Evolutionary conservation across 768 basidiomycete genomes (phyloP).

Genomic region (Trametes cingulata): DNA sequence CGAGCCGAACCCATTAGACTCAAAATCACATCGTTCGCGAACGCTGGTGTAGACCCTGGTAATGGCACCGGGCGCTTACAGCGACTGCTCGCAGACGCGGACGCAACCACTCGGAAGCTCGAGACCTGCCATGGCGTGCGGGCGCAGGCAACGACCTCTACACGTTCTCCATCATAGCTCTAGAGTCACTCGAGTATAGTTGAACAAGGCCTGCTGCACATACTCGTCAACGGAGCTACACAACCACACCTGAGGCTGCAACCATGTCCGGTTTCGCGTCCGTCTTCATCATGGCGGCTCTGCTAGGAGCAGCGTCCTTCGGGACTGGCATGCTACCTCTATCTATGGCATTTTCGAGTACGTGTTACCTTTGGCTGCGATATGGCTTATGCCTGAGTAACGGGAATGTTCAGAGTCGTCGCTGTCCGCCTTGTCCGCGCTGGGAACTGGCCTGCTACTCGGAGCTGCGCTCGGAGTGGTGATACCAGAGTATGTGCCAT

Average conservation of each 20-base stretch:
- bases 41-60: too few relatives aligned
- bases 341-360: constrained; percentile 70
- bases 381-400: neutral
- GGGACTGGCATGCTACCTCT: constrained; percentile 75
- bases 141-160: too few relatives aligned
- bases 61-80: too few relatives aligned
- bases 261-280: constrained; percentile 39
- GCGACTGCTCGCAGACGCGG: too few relatives aligned
- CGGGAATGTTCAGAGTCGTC: constrained; percentile 35
- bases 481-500: constrained; percentile 79
- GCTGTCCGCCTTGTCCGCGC: constrained; percentile 48
- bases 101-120: neutral
- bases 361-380: constrained; percentile 27
- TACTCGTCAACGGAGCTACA: too few relatives aligned
- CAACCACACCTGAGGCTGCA: neutral
- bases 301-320: constrained; percentile 66
- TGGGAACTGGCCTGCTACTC: constrained; percentile 83
- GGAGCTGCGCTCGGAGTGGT: constrained; percentile 91
- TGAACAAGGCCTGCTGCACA: neutral
- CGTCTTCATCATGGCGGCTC: constrained; percentile 56
- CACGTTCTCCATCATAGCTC: too few relatives aligned
- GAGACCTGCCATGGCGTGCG: neutral
- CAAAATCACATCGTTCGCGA: too few relatives aligned
- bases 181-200: too few relatives aligned
- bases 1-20: too few relatives aligned